Base-by-base conservation (phyloP, 441 rosid species). In the Adansonia gregorii region DNA sequence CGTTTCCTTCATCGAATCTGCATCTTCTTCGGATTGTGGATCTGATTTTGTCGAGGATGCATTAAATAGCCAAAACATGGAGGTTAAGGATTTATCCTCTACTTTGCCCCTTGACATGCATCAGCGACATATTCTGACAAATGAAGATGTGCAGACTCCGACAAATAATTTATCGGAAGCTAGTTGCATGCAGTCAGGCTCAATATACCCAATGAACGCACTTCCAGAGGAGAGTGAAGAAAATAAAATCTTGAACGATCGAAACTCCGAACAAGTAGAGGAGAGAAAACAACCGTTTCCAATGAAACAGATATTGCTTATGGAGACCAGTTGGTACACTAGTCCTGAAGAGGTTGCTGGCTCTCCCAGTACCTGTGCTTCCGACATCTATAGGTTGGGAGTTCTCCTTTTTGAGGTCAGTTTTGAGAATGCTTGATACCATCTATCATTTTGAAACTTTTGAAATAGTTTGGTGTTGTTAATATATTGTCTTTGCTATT, bases 21-120 rank as follows among this genome's bases (percentile, higher is more conserved):
- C 97, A 69, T 93, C 99, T 78, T 91, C 94, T 87, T 95, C 99
- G 9, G 97, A 94, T 82, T 90, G 97, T 12, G 98, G 99, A 73
- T 95, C 99, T 24, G 99, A 95, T 83, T 91, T 93, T 43, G 67
- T 83, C 45, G 97, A 95, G 82, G 97, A 89, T 76, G 92, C 88
- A 81, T 79, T 77, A 59, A 85, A 87, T 76, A 84, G 83, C 82
- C 93, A 82, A 75, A 83, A 81, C 59, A 46, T 72, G 81, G 91
- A 88, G 73, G 71, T 67, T 65, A 88, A 87, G 84, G 76, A 82
- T 48, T 68, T 80, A 73, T 78, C 86, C 48, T 80, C 85, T 52
- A 49, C 85, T 59, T 88, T 86, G 82, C 86, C 86, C 70, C 81
- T 66, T 60, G 88, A 86, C 75, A 77, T 79, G 80, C 82, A 64